phyloP scores from a whole-genome alignment of 345 rosid genomes.

The Rhodamnia argentea region DNA sequence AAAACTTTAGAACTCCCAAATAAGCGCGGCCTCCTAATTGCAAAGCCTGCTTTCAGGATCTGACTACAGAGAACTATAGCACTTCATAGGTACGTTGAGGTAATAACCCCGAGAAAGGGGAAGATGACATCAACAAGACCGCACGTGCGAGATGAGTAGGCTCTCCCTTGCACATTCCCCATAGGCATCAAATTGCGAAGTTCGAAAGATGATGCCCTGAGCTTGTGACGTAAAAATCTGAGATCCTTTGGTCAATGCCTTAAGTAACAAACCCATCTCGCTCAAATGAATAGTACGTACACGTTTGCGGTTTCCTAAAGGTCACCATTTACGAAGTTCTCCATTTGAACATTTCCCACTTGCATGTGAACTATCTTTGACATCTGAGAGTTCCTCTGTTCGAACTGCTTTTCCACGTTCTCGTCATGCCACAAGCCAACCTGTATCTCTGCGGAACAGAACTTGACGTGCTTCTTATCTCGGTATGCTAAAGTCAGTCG shows the following conservation, averaged over 20 bases:
- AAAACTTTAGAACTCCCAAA: neutral
- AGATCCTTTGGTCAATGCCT: neutral
- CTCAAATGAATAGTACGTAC: neutral
- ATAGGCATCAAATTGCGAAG: neutral
- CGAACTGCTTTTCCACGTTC: neutral
- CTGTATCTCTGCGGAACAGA: neutral
- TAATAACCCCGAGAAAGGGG: neutral
- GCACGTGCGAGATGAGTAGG: neutral
- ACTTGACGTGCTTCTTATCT: neutral
- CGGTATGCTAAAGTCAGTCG: neutral
- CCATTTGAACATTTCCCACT: neutral
- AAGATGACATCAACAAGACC: neutral
- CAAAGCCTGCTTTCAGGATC: neutral
- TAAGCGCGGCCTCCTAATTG: neutral
- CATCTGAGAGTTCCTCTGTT: neutral
- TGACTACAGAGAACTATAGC: neutral
- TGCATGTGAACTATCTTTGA: neutral
- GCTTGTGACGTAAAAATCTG: neutral
- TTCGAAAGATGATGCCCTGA: neutral
- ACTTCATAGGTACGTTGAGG: neutral
- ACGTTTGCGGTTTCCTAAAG: neutral
- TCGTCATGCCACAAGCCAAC: neutral
- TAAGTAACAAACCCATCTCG: neutral
- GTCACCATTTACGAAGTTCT: neutral
- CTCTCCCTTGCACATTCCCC: neutral